Conservation (phyloP, 202 grass and related monocot genomes). For the Hordeum pubiflorum region DNA sequence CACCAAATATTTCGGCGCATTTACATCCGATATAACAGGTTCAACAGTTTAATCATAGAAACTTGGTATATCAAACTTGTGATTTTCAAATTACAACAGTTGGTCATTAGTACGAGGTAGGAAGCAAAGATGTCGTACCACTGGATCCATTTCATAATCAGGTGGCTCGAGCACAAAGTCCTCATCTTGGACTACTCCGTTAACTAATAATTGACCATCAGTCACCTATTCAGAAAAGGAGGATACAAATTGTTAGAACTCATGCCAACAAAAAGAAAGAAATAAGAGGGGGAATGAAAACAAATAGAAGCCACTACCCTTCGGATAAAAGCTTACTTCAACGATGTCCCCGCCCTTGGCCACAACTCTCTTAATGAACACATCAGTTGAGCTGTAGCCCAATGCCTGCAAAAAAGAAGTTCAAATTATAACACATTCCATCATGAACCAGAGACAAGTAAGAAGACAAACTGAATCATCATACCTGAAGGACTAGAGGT, state of each 20-base stretch:
- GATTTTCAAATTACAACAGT: background rate
- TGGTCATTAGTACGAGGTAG: background rate
- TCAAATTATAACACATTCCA: constrained; percentile 1
- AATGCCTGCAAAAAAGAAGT: constrained; percentile 35
- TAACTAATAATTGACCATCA: constrained; percentile 76
- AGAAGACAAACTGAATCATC: background rate
- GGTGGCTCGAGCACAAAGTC: constrained; percentile 78
- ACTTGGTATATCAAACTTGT: background rate
- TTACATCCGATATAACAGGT: background rate
- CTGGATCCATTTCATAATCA: constrained; percentile 56
- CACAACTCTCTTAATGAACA: constrained; percentile 96
- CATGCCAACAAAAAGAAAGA: background rate
- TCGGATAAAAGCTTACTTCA: constrained; percentile 75
- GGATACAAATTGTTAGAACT: background rate
- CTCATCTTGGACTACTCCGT: constrained; percentile 70
- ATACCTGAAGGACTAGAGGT: constrained; percentile 63
- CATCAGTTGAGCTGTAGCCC: constrained; percentile 81
- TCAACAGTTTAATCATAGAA: background rate
- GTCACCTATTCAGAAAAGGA: constrained; percentile 36
- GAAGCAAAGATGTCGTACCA: constrained; percentile 47
- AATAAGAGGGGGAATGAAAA: background rate
- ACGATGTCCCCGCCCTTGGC: constrained; percentile 73
- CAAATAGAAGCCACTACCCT: constrained; percentile 41
- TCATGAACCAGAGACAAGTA: background rate
- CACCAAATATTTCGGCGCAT: background rate